phyloP scores from a whole-genome alignment of 2,329 filamentous ascomycete species.

The Akanthomyces uredinophilus region DNA sequence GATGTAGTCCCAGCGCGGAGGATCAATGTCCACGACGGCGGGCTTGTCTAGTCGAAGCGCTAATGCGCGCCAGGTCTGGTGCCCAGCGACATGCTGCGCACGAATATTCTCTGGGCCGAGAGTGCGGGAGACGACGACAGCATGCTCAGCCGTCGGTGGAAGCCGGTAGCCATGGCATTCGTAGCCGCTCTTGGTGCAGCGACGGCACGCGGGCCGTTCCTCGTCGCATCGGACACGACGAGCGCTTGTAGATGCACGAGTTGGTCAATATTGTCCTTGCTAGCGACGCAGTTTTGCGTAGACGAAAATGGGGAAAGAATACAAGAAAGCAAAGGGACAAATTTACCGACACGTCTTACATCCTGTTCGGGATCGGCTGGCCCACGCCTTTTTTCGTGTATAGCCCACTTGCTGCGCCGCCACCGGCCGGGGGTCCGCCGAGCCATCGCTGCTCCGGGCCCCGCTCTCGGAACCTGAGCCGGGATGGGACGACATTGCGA shows the following conservation, averaged over 20 bases:
- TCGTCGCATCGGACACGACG: slow-evolving; percentile 1
- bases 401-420: not conserved
- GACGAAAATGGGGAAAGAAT: too few relatives aligned
- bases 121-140: not conserved
- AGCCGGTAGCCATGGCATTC: not conserved
- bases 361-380: not conserved
- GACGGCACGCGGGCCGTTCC: not conserved
- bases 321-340: too few relatives aligned
- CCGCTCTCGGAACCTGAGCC: not conserved
- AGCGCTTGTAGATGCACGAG: not conserved
- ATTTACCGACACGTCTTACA: not conserved
- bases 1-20: not conserved
- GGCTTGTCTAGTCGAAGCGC: not conserved
- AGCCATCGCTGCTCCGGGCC: not conserved
- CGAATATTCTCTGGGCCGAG: not conserved
- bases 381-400: not conserved
- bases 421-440: not conserved
- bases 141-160: not conserved
- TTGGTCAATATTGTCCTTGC: not conserved
- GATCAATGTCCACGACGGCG: not conserved
- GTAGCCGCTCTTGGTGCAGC: not conserved
- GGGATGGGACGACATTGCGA: not conserved
- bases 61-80: not conserved
- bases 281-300: too few relatives aligned
- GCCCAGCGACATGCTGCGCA: not conserved